A percentile compares a stretch with the other conserved stretches of the same genome.
Evolutionary conservation across 1,284 basidiomycete genomes (phyloP).

Genomic region (Cryptococcus sp.): DNA sequence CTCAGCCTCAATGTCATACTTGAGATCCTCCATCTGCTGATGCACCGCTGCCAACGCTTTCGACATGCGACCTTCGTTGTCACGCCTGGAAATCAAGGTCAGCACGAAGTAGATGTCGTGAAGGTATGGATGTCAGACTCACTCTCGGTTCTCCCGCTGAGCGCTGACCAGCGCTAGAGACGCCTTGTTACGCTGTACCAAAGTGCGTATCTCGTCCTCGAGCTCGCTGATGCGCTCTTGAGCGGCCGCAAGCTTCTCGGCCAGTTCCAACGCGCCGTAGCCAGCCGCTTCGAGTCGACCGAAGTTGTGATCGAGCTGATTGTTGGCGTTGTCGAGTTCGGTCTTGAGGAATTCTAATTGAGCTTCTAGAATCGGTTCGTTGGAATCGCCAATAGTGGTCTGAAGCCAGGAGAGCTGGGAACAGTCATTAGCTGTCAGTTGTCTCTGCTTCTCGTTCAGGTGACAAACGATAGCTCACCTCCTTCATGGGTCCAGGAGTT

Average conservation of each 20-base stretch:
- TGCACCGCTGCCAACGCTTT: constrained; percentile 34
- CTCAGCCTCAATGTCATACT: constrained; percentile 32
- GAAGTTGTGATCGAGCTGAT: constrained; percentile 56
- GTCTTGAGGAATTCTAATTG: constrained; percentile 54
- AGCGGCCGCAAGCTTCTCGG: constrained; percentile 52
- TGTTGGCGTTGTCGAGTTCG: constrained; percentile 53
- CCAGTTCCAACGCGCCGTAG: constrained; percentile 49
- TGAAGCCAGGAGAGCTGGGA: constrained; percentile 50
- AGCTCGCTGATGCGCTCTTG: constrained; percentile 45
- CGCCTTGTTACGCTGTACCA: constrained; percentile 33
- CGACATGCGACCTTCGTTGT: constrained; percentile 29
- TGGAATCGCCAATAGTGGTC: constrained; percentile 42
- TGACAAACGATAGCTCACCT: constrained; percentile 31
- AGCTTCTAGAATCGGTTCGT: constrained; percentile 49
- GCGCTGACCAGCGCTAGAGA: constrained; percentile 30
- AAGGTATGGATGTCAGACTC: constrained; percentile 8
- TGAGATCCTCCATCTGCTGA: constrained; percentile 35
- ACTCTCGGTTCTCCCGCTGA: constrained; percentile 29
- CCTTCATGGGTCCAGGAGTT: constrained; percentile 49
- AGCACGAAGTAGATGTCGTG: neutral
- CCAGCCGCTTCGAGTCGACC: constrained; percentile 54
- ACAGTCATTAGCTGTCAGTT: constrained; percentile 6
- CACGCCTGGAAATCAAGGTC: constrained; percentile 12
- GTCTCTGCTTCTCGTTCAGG: neutral
- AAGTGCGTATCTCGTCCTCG: constrained; percentile 45